Conservation (phyloP, 768 basidiomycete genomes). For the Sistotremastrum suecicum region DNA sequence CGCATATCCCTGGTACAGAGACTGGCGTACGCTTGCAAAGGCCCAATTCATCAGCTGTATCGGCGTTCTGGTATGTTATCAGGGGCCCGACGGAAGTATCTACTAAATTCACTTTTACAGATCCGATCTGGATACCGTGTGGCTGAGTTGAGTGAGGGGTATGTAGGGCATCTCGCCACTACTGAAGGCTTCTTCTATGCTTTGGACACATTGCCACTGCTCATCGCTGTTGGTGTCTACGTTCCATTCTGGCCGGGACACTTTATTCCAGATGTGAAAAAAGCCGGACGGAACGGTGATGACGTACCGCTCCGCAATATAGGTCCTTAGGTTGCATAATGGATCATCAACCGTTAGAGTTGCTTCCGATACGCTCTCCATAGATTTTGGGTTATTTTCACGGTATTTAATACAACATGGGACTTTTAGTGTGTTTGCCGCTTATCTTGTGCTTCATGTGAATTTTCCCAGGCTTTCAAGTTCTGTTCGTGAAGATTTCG, state of each 20-base stretch:
- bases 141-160: conserved; percentile 53
- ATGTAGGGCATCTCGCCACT: conserved; percentile 36
- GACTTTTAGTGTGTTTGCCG: too few relatives aligned
- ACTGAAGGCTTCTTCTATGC: conserved; percentile 52
- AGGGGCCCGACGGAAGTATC: background rate
- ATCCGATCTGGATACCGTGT: conserved; percentile 52
- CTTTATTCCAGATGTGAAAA: conserved; percentile 22
- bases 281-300: background rate
- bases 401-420: too few relatives aligned
- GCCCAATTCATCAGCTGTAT: conserved; percentile 41
- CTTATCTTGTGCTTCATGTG: too few relatives aligned
- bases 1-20: conserved; percentile 29
- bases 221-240: conserved; percentile 44
- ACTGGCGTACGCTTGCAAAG: conserved; percentile 44
- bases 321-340: too few relatives aligned
- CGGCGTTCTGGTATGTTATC: conserved; percentile 40
- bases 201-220: conserved; percentile 52
- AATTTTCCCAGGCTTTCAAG: too few relatives aligned
- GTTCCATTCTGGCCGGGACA: conserved; percentile 52
- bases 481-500: too few relatives aligned
- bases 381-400: too few relatives aligned
- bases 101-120: conserved; percentile 16
- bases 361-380: too few relatives aligned
- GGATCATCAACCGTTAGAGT: too few relatives aligned
- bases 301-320: too few relatives aligned